Percentiles rank a stretch among this genome's conserved stretches.
phyloP scores from a whole-genome alignment of 768 basidiomycete genomes.

The Flagelloscypha sp. region DNA sequence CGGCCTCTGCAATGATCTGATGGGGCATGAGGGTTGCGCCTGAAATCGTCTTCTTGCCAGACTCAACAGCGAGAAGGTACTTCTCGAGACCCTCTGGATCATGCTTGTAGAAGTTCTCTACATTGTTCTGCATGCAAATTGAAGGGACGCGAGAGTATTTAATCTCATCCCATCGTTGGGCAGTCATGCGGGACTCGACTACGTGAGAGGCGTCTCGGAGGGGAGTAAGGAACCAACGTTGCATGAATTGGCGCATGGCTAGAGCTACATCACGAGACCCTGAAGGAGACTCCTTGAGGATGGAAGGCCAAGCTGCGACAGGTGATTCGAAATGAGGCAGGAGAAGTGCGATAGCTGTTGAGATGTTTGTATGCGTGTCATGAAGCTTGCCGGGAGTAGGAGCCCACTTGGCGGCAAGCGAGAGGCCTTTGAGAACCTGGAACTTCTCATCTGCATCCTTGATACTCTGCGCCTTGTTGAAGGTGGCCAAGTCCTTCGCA shows the following conservation, averaged over 20 bases:
- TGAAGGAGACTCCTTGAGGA: constrained; percentile 11
- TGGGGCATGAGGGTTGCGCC: constrained; percentile 66
- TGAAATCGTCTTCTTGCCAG: constrained; percentile 46
- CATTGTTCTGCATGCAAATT: constrained; percentile 56
- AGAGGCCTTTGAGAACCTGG: constrained; percentile 36
- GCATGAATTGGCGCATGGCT: constrained; percentile 49
- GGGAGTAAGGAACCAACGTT: constrained; percentile 50
- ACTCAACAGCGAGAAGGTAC: constrained; percentile 50
- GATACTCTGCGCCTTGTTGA: constrained; percentile 29
- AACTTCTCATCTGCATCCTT: constrained; percentile 18
- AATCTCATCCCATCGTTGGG: constrained; percentile 50
- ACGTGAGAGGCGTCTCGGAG: constrained; percentile 38
- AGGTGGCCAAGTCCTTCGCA: constrained; percentile 34
- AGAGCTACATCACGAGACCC: constrained; percentile 23
- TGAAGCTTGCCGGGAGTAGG: constrained; percentile 52
- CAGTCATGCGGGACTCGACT: constrained; percentile 57
- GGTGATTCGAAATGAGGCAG: constrained; percentile 31
- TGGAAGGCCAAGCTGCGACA: constrained; percentile 22
- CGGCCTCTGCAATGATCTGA: constrained; percentile 39
- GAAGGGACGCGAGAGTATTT: constrained; percentile 53
- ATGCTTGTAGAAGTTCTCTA: constrained; percentile 43
- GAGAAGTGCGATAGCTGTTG: constrained; percentile 52
- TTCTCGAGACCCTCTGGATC: constrained; percentile 50
- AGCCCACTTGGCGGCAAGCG: constrained; percentile 64
- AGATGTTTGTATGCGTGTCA: constrained; percentile 55